phyloP scores from a whole-genome alignment of 208 protist species.

The Leptomonas seymouri region DNA sequence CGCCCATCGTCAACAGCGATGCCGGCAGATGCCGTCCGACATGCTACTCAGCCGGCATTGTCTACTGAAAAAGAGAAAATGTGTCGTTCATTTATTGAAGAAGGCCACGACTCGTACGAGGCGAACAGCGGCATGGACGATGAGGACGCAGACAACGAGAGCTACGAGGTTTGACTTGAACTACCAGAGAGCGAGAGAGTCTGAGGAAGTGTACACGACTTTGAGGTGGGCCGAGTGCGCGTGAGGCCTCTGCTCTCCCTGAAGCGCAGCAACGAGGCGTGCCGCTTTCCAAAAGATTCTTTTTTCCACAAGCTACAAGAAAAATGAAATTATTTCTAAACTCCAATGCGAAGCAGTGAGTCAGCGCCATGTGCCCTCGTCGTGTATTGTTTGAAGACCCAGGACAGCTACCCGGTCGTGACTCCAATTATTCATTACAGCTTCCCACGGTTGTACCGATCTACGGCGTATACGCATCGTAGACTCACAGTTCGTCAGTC shows the following conservation, averaged over 20 bases:
- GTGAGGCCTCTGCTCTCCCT: neutral
- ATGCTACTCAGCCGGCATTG: neutral
- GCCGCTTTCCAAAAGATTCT: neutral
- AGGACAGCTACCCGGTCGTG: too few relatives aligned
- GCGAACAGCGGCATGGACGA: conserved; percentile 22
- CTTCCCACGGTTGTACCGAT: too few relatives aligned
- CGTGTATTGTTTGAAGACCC: too few relatives aligned
- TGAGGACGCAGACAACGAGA: conserved; percentile 45
- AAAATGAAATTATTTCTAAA: too few relatives aligned
- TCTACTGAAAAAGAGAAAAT: neutral
- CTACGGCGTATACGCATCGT: too few relatives aligned
- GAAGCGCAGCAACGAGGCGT: neutral
- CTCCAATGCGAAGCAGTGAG: neutral
- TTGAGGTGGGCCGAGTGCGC: too few relatives aligned
- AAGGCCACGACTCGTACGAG: neutral
- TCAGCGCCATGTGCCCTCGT: too few relatives aligned
- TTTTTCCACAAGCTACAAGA: neutral
- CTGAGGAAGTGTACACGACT: too few relatives aligned
- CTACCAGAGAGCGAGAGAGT: neutral
- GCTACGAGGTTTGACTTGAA: conserved; percentile 36
- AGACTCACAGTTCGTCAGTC: too few relatives aligned
- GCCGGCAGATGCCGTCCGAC: neutral
- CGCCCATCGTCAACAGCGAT: neutral
- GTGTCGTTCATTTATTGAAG: neutral
- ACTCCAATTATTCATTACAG: too few relatives aligned